Evolutionary conservation across 306 rosid species (phyloP).

Genomic region (Cicer judaicum): DNA sequence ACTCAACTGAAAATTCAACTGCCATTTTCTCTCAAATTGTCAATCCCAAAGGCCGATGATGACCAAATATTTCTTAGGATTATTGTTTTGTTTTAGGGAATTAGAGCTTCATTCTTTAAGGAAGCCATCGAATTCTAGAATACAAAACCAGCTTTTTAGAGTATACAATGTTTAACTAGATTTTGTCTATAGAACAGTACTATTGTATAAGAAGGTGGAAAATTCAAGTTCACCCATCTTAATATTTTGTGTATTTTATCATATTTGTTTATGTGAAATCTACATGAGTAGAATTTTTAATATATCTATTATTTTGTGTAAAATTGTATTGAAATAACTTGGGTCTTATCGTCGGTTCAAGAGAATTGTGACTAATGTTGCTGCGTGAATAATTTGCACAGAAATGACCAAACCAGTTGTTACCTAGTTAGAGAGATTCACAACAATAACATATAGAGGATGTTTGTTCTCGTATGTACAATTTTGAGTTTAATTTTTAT

Average conservation of each 20-base stretch:
- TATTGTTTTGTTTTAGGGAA: not conserved
- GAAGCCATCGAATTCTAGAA: constrained; percentile 22
- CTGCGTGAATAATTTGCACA: too few relatives aligned
- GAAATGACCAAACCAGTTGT: too few relatives aligned
- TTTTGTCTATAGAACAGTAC: constrained; percentile 22
- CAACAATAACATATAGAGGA: too few relatives aligned
- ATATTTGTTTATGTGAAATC: not conserved
- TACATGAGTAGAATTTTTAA: not conserved
- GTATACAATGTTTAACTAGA: constrained; percentile 17
- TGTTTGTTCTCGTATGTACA: too few relatives aligned
- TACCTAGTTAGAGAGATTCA: too few relatives aligned
- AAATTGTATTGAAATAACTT: not conserved
- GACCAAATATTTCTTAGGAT: not conserved
- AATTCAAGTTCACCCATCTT: constrained; percentile 7
- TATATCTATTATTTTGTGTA: not conserved
- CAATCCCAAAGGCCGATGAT: constrained; percentile 45
- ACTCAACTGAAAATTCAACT: constrained; percentile 27
- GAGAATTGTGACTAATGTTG: too few relatives aligned
- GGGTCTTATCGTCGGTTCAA: too few relatives aligned
- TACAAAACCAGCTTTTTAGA: not conserved
- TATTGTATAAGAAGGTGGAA: not conserved
- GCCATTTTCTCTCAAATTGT: constrained; percentile 52
- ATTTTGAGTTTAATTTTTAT: too few relatives aligned
- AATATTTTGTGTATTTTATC: constrained; percentile 16
- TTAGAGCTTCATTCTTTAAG: constrained; percentile 2